phyloP scores from a whole-genome alignment of 2,329 filamentous ascomycete genomes.

The Hypomyces rosellus region DNA sequence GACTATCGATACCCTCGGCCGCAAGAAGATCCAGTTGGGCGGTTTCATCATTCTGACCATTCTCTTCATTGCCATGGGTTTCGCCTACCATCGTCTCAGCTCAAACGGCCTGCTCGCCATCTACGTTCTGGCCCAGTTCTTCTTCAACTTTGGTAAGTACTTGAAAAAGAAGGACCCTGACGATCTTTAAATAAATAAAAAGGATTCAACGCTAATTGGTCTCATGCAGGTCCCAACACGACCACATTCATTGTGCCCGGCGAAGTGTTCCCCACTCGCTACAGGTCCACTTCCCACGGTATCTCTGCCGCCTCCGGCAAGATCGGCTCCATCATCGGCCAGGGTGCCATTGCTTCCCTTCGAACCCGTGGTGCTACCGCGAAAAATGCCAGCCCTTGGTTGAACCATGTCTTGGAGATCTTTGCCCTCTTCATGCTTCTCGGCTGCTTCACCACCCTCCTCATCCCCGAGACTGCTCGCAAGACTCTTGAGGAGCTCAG shows the following conservation, averaged over 20 bases:
- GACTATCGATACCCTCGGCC: slow-evolving; percentile 65
- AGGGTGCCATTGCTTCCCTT: slow-evolving; percentile 51
- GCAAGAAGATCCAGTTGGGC: slow-evolving; percentile 68
- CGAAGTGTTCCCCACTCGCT: slow-evolving; percentile 51
- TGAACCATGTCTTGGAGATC: slow-evolving; percentile 72
- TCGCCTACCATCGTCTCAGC: slow-evolving; percentile 50
- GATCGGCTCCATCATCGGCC: slow-evolving; percentile 51
- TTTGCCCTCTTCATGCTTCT: slow-evolving; percentile 70
- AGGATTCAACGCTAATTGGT: background rate
- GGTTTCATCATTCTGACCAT: slow-evolving; percentile 56
- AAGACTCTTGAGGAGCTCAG: slow-evolving; percentile 63
- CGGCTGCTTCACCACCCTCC: slow-evolving; percentile 60
- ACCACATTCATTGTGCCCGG: slow-evolving; percentile 53
- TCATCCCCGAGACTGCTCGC: slow-evolving; percentile 69
- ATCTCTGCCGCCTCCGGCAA: slow-evolving; percentile 51
- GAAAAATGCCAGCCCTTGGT: slow-evolving; percentile 50
- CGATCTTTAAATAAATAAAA: background rate
- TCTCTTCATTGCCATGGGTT: slow-evolving; percentile 57
- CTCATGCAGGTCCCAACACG: slow-evolving; percentile 40
- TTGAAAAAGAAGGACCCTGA: too few relatives aligned
- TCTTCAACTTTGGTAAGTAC: slow-evolving; percentile 47
- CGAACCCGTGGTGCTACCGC: slow-evolving; percentile 38
- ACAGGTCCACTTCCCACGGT: slow-evolving; percentile 51
- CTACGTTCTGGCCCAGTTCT: slow-evolving; percentile 52
- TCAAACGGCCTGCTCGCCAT: slow-evolving; percentile 48